Base-by-base conservation (phyloP, 306 rosid species). In the Neltuma alba region DNA sequence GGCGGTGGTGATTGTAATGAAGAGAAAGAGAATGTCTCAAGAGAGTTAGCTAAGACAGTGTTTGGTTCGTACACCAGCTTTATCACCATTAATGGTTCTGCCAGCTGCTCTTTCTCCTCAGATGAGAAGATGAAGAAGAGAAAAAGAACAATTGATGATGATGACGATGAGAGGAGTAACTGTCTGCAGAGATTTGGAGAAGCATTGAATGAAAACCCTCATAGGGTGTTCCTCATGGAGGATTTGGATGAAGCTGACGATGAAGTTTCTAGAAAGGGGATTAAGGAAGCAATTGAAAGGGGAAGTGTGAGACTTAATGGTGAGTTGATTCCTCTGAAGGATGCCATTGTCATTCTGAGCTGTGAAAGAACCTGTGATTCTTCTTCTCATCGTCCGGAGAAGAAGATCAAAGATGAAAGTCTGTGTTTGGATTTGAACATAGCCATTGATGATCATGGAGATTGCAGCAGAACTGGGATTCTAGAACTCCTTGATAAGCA, bases 201-300 rank as follows among this genome's bases (percentile, higher is more conserved):
- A 78, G 97, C 91, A 34, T 71, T 84, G 52, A 90, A 93, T 86
- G 95, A 93, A 78, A 93, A 89, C 21, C 97, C 98, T 16, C 94
- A 88, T 30, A 83, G 98, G 80, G 92, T 93, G 79, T 91, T 93
- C 86, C 85, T 54, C 61, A 7, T 93, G 90, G 94, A 91, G 85
- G 98, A 91, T 25, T 63, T 86, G 37, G 93, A 93, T 0, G 87
- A 85, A 74, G 88, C 83, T 50, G 97, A 93, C 76, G 21, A 83
- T 9, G 48, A 45, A 42, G 76, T 71, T 79, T 87, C 97, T 41
- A 87, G 73, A 70, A 89, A 85, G 88, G 91, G 95, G 76, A 40
- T 91, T n/a, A 85, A 81, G 84, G 38, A 91, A 77, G 90, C 93
- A 0, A 90, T 93, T 38, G 70, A 86, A 58, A 86, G 75, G 71